These are phyloP conservation scores for Megacollybia marginata DNA, from an alignment of 768 basidiomycete species.

Conservation along the genomic window DNA sequence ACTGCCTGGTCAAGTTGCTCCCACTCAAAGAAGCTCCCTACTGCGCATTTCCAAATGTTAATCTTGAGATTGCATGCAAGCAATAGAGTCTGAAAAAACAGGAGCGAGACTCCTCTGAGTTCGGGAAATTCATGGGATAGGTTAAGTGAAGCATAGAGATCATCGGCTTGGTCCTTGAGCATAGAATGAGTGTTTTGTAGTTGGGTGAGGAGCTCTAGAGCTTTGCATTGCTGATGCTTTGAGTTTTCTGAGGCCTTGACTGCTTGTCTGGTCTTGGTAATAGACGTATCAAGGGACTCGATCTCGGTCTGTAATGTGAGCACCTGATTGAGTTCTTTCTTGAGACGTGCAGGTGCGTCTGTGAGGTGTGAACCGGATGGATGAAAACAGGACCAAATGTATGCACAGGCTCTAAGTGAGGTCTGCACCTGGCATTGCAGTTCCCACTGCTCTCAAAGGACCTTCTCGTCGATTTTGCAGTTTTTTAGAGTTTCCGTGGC, in stretches of 20 bases:
- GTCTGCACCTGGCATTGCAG: constrained; percentile 23
- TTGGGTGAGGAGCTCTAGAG: constrained; percentile 8
- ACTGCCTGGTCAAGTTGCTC: constrained; percentile 27
- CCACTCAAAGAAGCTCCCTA: too few species aligned
- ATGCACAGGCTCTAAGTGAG: constrained; percentile 21
- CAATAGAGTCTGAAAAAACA: constrained; percentile 24
- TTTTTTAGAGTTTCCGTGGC: background rate
- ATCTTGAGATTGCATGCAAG: constrained; percentile 31
- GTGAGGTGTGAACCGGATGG: background rate
- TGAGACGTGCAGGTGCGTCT: constrained; percentile 22
- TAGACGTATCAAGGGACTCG: constrained; percentile 15
- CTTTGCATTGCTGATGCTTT: background rate
- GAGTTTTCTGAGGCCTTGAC: constrained; percentile 7
- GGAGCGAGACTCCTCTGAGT: constrained; percentile 18
- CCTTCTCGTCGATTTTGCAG: background rate
- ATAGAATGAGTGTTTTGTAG: constrained; percentile 14
- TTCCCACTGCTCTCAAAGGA: constrained; percentile 23
- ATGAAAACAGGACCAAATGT: background rate
- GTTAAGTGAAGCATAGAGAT: constrained; percentile 28
- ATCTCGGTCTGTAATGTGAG: too few species aligned
- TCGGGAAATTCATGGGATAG: constrained; percentile 23
- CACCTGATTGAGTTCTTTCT: too few species aligned
- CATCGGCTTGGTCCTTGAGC: constrained; percentile 19
- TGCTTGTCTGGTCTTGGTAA: constrained; percentile 6
- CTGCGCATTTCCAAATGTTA: constrained; percentile 24